Percentiles rank a stretch among this genome's conserved stretches.
Conservation (phyloP, 805 yeast genomes). For the Metschnikowia lochheadii region DNA sequence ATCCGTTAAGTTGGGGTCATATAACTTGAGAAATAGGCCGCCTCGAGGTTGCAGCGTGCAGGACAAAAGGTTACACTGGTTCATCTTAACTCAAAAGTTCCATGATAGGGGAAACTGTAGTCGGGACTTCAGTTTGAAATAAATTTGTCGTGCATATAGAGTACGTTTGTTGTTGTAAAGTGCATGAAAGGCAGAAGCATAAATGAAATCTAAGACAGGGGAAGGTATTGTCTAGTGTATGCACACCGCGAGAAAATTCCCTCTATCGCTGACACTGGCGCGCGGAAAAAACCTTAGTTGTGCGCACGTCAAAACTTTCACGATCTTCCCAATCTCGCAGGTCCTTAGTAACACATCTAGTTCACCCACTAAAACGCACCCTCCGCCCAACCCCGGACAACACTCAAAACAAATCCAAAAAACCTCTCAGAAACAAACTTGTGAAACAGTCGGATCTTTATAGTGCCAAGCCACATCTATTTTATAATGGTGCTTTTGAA, state of each 20-base stretch:
- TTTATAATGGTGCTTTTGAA: constrained; percentile 80
- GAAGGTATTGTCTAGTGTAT: background rate
- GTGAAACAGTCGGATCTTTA: no score
- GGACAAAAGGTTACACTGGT: no score
- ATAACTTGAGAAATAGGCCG: background rate
- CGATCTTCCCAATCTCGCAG: background rate
- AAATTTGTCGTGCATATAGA: background rate
- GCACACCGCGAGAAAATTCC: background rate
- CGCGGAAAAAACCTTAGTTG: constrained; percentile 1
- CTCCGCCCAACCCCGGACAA: no score
- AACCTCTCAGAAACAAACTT: no score
- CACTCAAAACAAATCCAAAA: no score
- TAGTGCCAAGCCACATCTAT: no score
- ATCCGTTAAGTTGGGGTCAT: background rate
- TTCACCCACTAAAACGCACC: background rate
- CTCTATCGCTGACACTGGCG: background rate
- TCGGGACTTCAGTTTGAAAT: no score
- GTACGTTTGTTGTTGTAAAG: background rate
- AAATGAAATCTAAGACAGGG: background rate
- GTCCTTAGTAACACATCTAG: background rate
- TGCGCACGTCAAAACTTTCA: constrained; percentile 1
- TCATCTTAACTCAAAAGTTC: no score
- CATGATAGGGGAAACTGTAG: no score
- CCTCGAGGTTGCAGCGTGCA: background rate
- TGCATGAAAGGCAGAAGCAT: background rate